These are phyloP conservation scores for Themeda triandra DNA, from an alignment of 176 grass and related monocot genomes.

Conservation along the genomic window DNA sequence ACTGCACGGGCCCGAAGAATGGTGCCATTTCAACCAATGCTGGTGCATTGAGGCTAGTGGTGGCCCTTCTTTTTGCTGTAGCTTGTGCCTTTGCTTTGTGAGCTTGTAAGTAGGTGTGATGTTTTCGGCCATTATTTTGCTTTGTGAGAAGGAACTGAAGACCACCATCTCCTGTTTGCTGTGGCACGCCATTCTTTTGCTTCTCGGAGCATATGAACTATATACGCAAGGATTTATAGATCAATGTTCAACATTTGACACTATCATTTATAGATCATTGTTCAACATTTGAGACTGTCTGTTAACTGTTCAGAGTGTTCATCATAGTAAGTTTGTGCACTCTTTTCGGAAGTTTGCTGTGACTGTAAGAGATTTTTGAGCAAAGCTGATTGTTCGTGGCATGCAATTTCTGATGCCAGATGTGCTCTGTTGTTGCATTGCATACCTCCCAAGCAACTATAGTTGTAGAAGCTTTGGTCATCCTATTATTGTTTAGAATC, in stretches of 20 bases:
- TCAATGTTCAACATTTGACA: not conserved
- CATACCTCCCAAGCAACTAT: too few relatives aligned
- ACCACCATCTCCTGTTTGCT: not conserved
- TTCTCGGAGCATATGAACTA: constrained; percentile 23
- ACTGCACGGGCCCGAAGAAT: constrained; percentile 46
- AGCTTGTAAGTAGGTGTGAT: constrained; percentile 16
- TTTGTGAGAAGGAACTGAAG: constrained; percentile 35
- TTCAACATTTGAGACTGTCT: not conserved
- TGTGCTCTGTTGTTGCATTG: too few relatives aligned
- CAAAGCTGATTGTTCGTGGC: not conserved
- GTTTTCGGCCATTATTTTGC: constrained; percentile 38
- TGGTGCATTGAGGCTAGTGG: constrained; percentile 15
- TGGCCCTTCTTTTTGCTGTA: constrained; percentile 9
- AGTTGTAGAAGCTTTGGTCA: too few relatives aligned
- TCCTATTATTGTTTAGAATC: too few relatives aligned
- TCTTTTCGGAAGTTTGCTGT: not conserved
- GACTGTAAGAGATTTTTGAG: not conserved
- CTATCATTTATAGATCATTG: not conserved
- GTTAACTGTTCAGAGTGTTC: constrained; percentile 8
- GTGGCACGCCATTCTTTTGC: constrained; percentile 31
- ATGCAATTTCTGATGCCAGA: not conserved
- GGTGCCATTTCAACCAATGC: not conserved
- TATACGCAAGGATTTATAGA: not conserved
- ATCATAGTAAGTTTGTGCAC: not conserved
- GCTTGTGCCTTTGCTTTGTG: constrained; percentile 45